Evolutionary conservation across 129 eudicot genomes (phyloP), one percentile per base, ranked within the genome.

Genomic region (Kitagawia praeruptora): DNA sequence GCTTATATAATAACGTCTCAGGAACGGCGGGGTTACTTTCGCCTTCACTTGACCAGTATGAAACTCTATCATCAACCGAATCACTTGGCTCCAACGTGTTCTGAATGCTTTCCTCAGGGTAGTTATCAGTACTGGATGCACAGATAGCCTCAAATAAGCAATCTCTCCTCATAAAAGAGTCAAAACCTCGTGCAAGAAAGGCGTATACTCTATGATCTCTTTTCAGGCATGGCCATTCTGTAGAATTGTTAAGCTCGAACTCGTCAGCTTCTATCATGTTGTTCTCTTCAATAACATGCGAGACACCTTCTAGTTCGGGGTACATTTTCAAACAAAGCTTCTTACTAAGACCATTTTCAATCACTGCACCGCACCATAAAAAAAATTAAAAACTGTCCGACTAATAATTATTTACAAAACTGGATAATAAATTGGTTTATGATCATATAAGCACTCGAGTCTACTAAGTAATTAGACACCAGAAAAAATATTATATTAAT

Each of bases 11-110:
- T 70, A 93, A 80, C n/a, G 87, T 85, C 84, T 93, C 98, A 6
- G 98, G 87, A 78, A 85, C 87, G 5, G 77, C 25, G n/a, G 89
- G 87, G 61, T 90, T 83, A 77, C 81, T 77, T 69, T 83, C 85
- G 10, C 98, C 98, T 82, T 84, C 80, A 80, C 98, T 93, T 28
- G 98, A 93, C 98, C 98, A 93, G 79, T 90, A 93, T 19, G 96
- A 90, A 79, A 89, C 92, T 82, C 93, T 85, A 19, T 75, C 80
- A 10, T 80, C 89, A 61, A 88, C 82, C 53, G 88, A 74, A 76
- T 90, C 90, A 76, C 86, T 80, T 75, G 90, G 87, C 80, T 82
- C 84, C 82, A 93, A 78, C 4, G 98, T 93, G 82, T 93, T 84
- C 79, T 74, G 83, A 69, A 93, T 87, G 81, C 96, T 90, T 83